Percentiles rank a stretch among this genome's conserved stretches.
phyloP scores from a whole-genome alignment of 2,329 filamentous ascomycete species.

The Xylariales sp. region DNA sequence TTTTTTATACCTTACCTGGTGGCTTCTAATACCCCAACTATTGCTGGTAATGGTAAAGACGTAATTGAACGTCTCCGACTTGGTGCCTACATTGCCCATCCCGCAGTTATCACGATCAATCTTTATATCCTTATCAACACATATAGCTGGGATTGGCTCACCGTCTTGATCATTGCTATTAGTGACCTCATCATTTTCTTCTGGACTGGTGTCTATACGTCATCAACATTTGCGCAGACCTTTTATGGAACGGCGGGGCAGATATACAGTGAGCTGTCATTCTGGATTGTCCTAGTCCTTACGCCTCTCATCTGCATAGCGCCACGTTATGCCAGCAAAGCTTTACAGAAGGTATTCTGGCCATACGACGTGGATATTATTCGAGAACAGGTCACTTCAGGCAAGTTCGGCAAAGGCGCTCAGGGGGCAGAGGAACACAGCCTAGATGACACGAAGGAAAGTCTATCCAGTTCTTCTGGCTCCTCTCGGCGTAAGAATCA shows the following conservation, averaged over 20 bases:
- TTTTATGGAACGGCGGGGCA: conserved; percentile 84
- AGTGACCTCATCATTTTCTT: conserved; percentile 91
- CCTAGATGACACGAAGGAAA: conserved; percentile 54
- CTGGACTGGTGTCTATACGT: conserved; percentile 90
- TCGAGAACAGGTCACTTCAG: conserved; percentile 87
- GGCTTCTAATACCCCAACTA: conserved; percentile 75
- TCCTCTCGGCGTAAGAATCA: conserved; percentile 65
- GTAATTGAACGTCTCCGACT: conserved; percentile 85
- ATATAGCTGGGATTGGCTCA: conserved; percentile 98
- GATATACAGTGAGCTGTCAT: conserved; percentile 82
- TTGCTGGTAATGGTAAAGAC: conserved; percentile 77
- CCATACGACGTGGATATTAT: conserved; percentile 95
- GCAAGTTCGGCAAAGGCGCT: conserved; percentile 79
- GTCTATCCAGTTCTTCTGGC: conserved; percentile 50
- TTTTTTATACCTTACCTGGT: conserved; percentile 94
- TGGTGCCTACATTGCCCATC: conserved; percentile 86
- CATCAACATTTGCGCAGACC: conserved; percentile 59
- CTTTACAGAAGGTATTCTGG: conserved; percentile 91
- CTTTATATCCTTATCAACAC: conserved; percentile 95
- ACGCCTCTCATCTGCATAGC: conserved; percentile 85
- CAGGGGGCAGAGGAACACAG: conserved; percentile 51
- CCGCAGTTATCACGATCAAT: conserved; percentile 89
- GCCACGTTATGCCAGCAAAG: conserved; percentile 87
- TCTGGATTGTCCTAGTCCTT: conserved; percentile 87
- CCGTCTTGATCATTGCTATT: conserved; percentile 81